Percentiles rank a stretch among this genome's conserved stretches.
phyloP scores from a whole-genome alignment of 1,139 yeast genomes.

The Yamadazyma membranifaciens region DNA sequence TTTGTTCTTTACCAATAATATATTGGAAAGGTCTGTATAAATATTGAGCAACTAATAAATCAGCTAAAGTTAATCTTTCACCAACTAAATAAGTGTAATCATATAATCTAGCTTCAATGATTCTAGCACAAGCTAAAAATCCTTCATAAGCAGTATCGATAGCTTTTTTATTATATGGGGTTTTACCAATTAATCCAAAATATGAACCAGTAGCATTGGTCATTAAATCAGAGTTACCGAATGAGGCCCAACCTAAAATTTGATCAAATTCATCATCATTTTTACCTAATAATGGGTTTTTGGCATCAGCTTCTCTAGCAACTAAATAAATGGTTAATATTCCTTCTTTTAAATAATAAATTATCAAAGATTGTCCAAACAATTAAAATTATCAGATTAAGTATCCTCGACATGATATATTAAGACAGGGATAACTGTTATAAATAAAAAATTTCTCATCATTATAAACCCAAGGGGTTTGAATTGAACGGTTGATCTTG shows the following conservation, averaged over 20 bases:
- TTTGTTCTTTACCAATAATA: slow-evolving; percentile 77
- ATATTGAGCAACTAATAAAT: slow-evolving; percentile 62
- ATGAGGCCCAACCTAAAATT: slow-evolving; percentile 80
- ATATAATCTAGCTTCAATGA: slow-evolving; percentile 64
- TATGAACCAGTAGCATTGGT: slow-evolving; percentile 33
- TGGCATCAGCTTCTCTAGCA: slow-evolving; percentile 26
- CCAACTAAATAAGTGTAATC: slow-evolving; percentile 87
- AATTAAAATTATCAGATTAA: slow-evolving; percentile 42
- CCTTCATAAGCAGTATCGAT: slow-evolving; percentile 54
- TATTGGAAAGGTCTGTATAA: slow-evolving; percentile 63
- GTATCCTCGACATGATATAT: slow-evolving; percentile 70
- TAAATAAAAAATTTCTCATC: slow-evolving; percentile 55
- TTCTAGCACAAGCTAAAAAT: slow-evolving; percentile 38
- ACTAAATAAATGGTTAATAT: slow-evolving; percentile 17
- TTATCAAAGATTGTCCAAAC: not conserved
- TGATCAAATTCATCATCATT: slow-evolving; percentile 65
- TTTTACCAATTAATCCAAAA: slow-evolving; percentile 33
- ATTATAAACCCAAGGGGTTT: slow-evolving; percentile 20
- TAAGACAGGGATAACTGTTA: slow-evolving; percentile 94
- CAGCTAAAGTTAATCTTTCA: slow-evolving; percentile 86
- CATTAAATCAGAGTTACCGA: slow-evolving; percentile 70
- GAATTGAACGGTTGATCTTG: slow-evolving; percentile 44
- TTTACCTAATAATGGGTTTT: slow-evolving; percentile 54
- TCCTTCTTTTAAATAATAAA: not conserved
- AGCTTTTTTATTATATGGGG: slow-evolving; percentile 75